A percentile compares a stretch with the other conserved stretches of the same genome.
Conservation (phyloP, 2,329 filamentous ascomycete genomes). For the Huntiella omanensis region DNA sequence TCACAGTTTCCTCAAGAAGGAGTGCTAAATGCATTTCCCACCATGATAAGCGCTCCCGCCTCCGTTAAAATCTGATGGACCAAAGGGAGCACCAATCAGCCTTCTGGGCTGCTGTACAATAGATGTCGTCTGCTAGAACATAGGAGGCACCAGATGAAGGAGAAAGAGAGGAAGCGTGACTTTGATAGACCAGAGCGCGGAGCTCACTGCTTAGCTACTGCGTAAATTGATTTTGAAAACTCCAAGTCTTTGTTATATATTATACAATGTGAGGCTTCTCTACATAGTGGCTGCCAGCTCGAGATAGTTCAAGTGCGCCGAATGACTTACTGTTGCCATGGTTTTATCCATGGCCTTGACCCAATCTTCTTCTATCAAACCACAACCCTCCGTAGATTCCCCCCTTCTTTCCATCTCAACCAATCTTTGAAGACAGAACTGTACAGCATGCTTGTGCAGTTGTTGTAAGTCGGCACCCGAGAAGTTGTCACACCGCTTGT, state of each 20-base stretch:
- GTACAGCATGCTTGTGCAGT: slow-evolving; percentile 28
- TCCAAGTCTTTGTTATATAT: neutral
- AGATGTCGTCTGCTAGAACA: slow-evolving; percentile 5
- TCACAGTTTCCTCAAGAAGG: slow-evolving; percentile 11
- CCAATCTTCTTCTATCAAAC: slow-evolving; percentile 28
- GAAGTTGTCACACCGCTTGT: slow-evolving; percentile 53
- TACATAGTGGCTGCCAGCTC: slow-evolving; percentile 8
- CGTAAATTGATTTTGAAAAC: slow-evolving; percentile 5
- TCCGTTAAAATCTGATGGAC: neutral
- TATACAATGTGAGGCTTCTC: neutral
- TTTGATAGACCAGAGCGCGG: neutral
- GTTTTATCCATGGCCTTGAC: slow-evolving; percentile 30
- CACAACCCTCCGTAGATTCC: slow-evolving; percentile 14
- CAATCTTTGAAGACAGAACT: slow-evolving; percentile 27
- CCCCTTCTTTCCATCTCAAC: slow-evolving; percentile 13
- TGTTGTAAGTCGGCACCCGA: slow-evolving; percentile 46
- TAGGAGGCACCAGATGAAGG: too few relatives aligned
- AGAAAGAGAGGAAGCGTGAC: neutral
- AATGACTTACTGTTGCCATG: slow-evolving; percentile 30
- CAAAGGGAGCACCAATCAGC: slow-evolving; percentile 1
- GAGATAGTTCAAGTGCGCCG: slow-evolving; percentile 15
- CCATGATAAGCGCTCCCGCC: neutral
- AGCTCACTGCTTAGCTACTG: slow-evolving; percentile 1
- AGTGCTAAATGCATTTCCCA: slow-evolving; percentile 8
- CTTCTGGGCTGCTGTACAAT: slow-evolving; percentile 11